phyloP scores from a whole-genome alignment of 2,329 filamentous ascomycete genomes.

The Monosporascus sp. region DNA sequence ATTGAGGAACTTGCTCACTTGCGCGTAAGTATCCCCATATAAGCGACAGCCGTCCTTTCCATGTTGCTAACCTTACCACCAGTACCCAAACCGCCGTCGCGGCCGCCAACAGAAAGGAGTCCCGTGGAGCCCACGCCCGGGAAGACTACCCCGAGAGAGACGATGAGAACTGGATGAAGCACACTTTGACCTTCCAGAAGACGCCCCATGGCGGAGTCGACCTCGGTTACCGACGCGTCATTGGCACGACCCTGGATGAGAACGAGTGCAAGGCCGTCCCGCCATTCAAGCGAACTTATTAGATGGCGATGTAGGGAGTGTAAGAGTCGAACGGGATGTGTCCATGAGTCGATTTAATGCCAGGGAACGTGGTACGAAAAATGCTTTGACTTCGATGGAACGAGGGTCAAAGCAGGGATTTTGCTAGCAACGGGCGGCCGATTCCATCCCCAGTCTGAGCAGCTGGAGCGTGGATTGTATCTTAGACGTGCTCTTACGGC shows the following conservation, averaged over 20 bases:
- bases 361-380: not conserved
- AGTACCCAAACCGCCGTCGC: constrained; percentile 86
- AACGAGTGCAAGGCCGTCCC: constrained; percentile 93
- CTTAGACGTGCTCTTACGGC: not conserved
- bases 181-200: constrained; percentile 96
- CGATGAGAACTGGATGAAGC: constrained; percentile 98
- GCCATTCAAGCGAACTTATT: constrained; percentile 93
- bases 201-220: constrained; percentile 82
- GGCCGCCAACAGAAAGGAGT: constrained; percentile 93
- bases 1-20: constrained; percentile 90
- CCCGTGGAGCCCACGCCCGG: constrained; percentile 91
- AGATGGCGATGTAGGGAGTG: constrained; percentile 30
- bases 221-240: constrained; percentile 79
- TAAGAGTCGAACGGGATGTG: not conserved
- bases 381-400: not conserved
- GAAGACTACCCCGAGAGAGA: constrained; percentile 96
- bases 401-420: not conserved
- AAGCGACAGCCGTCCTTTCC: constrained; percentile 5
- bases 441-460: not conserved
- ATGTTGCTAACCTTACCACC: constrained; percentile 9
- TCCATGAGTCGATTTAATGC: not conserved
- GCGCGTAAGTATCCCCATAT: constrained; percentile 63
- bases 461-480: not conserved
- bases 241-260: constrained; percentile 81
- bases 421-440: not conserved